Conservation (phyloP, 164 flowering plant genomes). For the Saururus chinensis region DNA sequence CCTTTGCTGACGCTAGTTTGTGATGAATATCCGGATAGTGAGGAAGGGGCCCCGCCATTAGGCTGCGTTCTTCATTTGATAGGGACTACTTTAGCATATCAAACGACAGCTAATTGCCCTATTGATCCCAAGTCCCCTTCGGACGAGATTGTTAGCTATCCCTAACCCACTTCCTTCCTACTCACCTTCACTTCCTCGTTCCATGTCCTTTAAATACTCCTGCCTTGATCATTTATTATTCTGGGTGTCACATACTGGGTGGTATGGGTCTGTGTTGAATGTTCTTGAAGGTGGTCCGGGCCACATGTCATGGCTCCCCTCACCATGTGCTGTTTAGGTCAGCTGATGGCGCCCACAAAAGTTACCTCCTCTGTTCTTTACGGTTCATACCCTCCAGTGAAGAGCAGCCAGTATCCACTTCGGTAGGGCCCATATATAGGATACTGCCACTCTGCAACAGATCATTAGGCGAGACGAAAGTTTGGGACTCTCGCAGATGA, state of each 20-base stretch:
- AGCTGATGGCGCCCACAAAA: neutral
- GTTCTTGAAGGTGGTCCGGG: neutral
- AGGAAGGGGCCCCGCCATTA: conserved; percentile 6
- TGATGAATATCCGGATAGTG: neutral
- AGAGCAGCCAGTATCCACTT: too few relatives aligned
- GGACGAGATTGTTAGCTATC: neutral
- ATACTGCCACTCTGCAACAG: too few relatives aligned
- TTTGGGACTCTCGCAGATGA: too few relatives aligned
- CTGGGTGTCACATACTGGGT: neutral
- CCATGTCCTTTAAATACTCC: neutral
- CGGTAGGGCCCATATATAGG: too few relatives aligned
- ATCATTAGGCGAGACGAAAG: too few relatives aligned
- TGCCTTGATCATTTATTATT: neutral
- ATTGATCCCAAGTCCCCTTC: too few relatives aligned
- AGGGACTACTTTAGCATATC: conserved; percentile 2
- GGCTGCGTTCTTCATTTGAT: neutral
- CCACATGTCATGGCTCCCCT: conserved; percentile 1
- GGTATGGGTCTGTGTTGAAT: neutral
- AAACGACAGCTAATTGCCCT: conserved; percentile 1
- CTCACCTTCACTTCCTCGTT: neutral
- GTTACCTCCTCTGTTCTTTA: neutral
- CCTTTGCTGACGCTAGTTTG: neutral
- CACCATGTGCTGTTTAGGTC: neutral
- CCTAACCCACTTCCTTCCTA: neutral
- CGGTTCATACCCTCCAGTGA: neutral